Percentiles rank a stretch among this genome's conserved stretches.
Evolutionary conservation across 1,284 basidiomycete genomes (phyloP).

Genomic region (Rhizopogon hawkerae): DNA sequence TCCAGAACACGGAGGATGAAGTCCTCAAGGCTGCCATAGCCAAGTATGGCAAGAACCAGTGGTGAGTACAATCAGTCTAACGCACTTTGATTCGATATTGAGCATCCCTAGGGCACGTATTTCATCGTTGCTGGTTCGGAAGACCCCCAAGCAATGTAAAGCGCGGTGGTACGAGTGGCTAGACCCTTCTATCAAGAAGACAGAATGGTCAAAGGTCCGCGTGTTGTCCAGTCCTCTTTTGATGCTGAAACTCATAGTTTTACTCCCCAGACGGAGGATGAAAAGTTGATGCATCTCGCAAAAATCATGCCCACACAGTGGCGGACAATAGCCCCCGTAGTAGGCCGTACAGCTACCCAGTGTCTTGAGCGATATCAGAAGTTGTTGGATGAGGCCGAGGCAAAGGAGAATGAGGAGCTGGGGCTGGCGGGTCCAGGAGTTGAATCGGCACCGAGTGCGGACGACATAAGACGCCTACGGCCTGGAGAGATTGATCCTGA

Average conservation of each 20-base stretch:
- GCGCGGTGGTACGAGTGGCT: conserved; percentile 99
- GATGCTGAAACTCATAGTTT: background rate
- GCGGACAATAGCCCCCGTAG: conserved; percentile 98
- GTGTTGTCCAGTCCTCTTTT: background rate
- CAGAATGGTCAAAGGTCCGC: conserved; percentile 93
- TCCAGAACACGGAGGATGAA: conserved; percentile 90
- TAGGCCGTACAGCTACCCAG: conserved; percentile 97
- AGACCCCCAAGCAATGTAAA: conserved; percentile 99
- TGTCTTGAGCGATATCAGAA: conserved; percentile 99
- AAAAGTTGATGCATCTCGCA: conserved; percentile 95
- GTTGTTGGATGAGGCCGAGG: conserved; percentile 93
- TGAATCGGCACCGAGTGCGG: conserved; percentile 81
- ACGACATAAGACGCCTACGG: conserved; percentile 82
- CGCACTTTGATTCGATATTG: background rate
- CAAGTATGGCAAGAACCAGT: conserved; percentile 97
- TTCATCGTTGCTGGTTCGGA: conserved; percentile 93
- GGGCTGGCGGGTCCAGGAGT: conserved; percentile 78
- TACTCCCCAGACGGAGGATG: conserved; percentile 76
- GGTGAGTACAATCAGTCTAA: conserved; percentile 37
- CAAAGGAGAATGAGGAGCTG: conserved; percentile 87
- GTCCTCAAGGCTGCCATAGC: conserved; percentile 96
- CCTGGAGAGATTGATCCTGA: conserved; percentile 99
- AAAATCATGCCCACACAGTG: conserved; percentile 99
- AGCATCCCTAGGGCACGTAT: conserved; percentile 78
- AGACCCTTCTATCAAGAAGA: conserved; percentile 99